These are phyloP conservation scores for Bromus sterilis DNA, from an alignment of 176 grass and related monocot species.

Conservation along the genomic window DNA sequence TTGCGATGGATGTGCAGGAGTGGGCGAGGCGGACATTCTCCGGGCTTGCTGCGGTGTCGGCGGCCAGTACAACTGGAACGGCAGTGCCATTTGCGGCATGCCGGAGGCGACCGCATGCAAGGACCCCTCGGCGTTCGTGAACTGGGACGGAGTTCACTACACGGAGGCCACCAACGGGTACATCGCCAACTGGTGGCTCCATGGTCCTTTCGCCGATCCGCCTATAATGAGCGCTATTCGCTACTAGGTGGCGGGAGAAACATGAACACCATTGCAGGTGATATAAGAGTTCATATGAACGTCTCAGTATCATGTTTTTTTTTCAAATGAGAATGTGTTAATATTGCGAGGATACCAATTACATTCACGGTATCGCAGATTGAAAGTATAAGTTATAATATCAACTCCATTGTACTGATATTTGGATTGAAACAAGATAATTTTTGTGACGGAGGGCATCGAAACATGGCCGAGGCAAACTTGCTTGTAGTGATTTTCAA, in stretches of 20 bases:
- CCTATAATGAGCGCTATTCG: background rate
- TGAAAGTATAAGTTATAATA: no score
- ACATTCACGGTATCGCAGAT: no score
- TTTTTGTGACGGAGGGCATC: no score
- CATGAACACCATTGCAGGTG: background rate
- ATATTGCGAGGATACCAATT: no score
- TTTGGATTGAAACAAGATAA: no score
- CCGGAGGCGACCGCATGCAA: background rate
- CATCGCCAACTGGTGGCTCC: constrained; percentile 5
- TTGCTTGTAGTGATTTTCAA: no score
- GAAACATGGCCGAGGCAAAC: no score
- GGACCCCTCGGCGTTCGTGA: background rate
- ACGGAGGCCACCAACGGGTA: constrained; percentile 13
- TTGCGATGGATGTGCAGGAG: background rate
- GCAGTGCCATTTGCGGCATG: constrained; percentile 3
- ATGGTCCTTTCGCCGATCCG: constrained; percentile 7
- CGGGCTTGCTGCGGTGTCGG: constrained; percentile 6
- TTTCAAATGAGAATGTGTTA: no score
- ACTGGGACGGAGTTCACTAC: constrained; percentile 23
- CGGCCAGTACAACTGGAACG: constrained; percentile 20
- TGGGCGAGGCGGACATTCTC: background rate
- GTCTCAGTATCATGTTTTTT: no score
- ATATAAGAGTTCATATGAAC: background rate
- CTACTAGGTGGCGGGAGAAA: background rate
- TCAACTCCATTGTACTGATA: no score